Evolutionary conservation across 768 basidiomycete genomes (phyloP).

Genomic region (Scleroderma bovista): DNA sequence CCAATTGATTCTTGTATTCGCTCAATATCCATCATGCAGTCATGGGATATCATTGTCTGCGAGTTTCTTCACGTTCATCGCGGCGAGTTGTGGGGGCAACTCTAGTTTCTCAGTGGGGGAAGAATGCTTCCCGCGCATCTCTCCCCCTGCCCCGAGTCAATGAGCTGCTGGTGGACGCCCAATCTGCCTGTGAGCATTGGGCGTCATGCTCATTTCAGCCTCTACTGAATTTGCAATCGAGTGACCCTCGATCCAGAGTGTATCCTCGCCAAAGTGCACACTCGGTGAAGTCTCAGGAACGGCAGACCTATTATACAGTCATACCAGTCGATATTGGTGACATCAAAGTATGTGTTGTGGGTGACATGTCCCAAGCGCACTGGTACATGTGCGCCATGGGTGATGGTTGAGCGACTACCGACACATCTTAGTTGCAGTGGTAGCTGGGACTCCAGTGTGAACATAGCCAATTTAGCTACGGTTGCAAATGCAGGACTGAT

Average conservation of each 20-base stretch:
- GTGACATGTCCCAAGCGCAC: constrained; percentile 6
- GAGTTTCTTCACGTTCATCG: neutral
- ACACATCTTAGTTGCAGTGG: constrained; percentile 28
- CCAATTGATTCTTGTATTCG: neutral
- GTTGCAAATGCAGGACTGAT: constrained; percentile 17
- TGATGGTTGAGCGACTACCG: constrained; percentile 26
- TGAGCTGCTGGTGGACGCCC: too few relatives aligned
- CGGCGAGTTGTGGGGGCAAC: too few relatives aligned
- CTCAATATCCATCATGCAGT: neutral
- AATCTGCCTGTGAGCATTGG: too few relatives aligned
- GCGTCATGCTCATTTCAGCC: neutral
- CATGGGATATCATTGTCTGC: neutral
- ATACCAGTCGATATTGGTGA: constrained; percentile 33
- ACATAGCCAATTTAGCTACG: constrained; percentile 4
- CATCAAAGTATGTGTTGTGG: constrained; percentile 20
- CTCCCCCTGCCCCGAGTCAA: neutral
- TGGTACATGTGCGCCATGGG: constrained; percentile 17
- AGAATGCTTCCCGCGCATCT: neutral
- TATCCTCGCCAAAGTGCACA: constrained; percentile 3
- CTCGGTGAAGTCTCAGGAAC: constrained; percentile 17
- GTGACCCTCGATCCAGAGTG: neutral
- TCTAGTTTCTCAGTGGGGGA: too few relatives aligned
- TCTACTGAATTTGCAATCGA: neutral
- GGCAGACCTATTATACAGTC: constrained; percentile 33
- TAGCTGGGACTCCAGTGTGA: constrained; percentile 11